A percentile compares a stretch with the other conserved stretches of the same genome.
phyloP scores from a whole-genome alignment of 768 basidiomycete genomes.

The Suillus lakei region DNA sequence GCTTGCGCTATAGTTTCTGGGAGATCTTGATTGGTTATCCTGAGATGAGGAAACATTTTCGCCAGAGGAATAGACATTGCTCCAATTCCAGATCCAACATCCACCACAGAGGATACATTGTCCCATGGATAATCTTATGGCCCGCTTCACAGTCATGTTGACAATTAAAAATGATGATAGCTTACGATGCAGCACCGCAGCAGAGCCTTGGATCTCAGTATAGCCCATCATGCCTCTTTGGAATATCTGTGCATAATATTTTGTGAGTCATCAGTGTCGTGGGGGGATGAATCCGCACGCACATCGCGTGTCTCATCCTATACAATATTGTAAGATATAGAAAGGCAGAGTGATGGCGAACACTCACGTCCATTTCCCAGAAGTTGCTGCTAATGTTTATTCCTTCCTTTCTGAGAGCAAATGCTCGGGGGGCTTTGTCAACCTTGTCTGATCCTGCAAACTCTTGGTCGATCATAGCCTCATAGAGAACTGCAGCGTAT shows the following conservation, averaged over 20 bases:
- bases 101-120: constrained; percentile 30
- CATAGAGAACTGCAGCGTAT: constrained; percentile 25
- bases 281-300: background rate
- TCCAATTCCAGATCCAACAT: constrained; percentile 34
- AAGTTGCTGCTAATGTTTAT: constrained; percentile 17
- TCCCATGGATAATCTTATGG: constrained; percentile 22
- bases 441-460: constrained; percentile 27
- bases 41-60: constrained; percentile 30
- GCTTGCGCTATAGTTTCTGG: constrained; percentile 29
- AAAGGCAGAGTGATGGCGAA: background rate
- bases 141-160: background rate
- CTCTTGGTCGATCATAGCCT: constrained; percentile 28
- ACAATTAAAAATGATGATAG: background rate
- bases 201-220: constrained; percentile 22
- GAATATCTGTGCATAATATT: constrained; percentile 20
- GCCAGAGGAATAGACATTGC: constrained; percentile 31
- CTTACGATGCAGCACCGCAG: constrained; percentile 29
- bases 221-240: constrained; percentile 29
- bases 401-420: constrained; percentile 20
- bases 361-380: constrained; percentile 32
- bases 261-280: background rate
- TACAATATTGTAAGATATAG: background rate
- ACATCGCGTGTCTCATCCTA: constrained; percentile 26
- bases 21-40: constrained; percentile 32
- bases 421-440: constrained; percentile 23